Evolutionary conservation across 148 eudicot genomes (phyloP).

Genomic region (Cornus kousa): DNA sequence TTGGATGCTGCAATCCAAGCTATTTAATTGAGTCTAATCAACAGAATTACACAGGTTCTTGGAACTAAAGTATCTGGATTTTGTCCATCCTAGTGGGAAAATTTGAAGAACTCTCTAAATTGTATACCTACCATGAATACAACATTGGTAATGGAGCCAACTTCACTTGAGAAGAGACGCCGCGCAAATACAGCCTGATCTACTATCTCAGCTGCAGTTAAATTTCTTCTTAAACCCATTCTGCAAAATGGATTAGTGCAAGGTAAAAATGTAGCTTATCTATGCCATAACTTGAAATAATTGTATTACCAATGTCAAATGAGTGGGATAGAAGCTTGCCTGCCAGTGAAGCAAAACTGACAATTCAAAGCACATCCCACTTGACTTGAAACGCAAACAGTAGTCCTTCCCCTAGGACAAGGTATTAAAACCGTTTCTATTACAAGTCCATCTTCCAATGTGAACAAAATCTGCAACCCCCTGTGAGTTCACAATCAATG

Average conservation of each 20-base stretch:
- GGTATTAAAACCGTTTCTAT: conserved; percentile 93
- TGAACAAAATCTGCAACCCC: conserved; percentile 90
- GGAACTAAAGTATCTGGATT: neutral
- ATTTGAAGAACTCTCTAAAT: neutral
- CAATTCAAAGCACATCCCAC: conserved; percentile 99
- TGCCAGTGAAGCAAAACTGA: conserved; percentile 98
- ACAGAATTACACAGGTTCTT: neutral
- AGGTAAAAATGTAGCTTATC: neutral
- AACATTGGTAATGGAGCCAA: conserved; percentile 77
- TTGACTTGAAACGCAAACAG: conserved; percentile 98
- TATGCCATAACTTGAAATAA: neutral
- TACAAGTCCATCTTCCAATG: conserved; percentile 85
- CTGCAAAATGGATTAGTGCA: conserved; percentile 36
- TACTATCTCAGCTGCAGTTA: conserved; percentile 83
- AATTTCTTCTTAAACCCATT: conserved; percentile 83
- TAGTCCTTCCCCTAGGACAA: conserved; percentile 70
- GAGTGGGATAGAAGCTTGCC: conserved; percentile 44
- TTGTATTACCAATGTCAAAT: neutral
- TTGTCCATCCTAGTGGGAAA: neutral
- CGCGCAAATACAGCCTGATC: conserved; percentile 90
- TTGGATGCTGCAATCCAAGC: neutral
- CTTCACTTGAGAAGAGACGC: conserved; percentile 68
- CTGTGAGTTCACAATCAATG: conserved; percentile 75
- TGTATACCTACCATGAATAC: conserved; percentile 71
- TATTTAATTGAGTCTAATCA: neutral